Conservation (phyloP, 2,329 filamentous ascomycete genomes). For the Fusarium sp. region DNA sequence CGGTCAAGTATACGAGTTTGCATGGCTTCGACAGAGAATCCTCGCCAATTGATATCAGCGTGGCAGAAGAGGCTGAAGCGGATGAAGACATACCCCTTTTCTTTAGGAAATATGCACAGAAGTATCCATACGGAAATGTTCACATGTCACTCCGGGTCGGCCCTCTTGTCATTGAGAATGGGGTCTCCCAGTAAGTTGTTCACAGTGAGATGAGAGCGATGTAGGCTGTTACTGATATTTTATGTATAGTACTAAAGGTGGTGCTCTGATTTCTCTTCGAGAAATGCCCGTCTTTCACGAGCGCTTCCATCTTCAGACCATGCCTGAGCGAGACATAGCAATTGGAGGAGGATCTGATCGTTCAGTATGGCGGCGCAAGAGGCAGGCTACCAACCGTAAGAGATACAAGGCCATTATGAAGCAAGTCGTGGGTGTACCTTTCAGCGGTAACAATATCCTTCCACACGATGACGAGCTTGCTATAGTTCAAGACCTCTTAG, state of each 20-base stretch:
- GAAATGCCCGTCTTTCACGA: conserved; percentile 43
- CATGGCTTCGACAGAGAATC: conserved; percentile 23
- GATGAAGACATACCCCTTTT: conserved; percentile 52
- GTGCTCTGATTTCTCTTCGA: conserved; percentile 48
- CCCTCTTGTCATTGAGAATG: conserved; percentile 59
- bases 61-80: conserved; percentile 34
- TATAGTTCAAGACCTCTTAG: conserved; percentile 50
- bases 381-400: conserved; percentile 39
- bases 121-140: conserved; percentile 58
- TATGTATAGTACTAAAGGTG: conserved; percentile 43
- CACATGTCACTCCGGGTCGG: conserved; percentile 60
- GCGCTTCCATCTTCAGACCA: conserved; percentile 43
- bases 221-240: background rate
- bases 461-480: conserved; percentile 45
- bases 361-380: conserved; percentile 30
- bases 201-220: rapidly evolving
- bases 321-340: conserved; percentile 33
- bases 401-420: conserved; percentile 59
- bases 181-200: conserved; percentile 54
- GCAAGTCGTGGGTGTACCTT: conserved; percentile 57
- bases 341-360: conserved; percentile 32
- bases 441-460: conserved; percentile 51
- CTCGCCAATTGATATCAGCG: conserved; percentile 28
- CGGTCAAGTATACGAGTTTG: conserved; percentile 17
- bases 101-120: conserved; percentile 50